Conservation (phyloP, 164 flowering plant species). For the Paratinospora sagittata region DNA sequence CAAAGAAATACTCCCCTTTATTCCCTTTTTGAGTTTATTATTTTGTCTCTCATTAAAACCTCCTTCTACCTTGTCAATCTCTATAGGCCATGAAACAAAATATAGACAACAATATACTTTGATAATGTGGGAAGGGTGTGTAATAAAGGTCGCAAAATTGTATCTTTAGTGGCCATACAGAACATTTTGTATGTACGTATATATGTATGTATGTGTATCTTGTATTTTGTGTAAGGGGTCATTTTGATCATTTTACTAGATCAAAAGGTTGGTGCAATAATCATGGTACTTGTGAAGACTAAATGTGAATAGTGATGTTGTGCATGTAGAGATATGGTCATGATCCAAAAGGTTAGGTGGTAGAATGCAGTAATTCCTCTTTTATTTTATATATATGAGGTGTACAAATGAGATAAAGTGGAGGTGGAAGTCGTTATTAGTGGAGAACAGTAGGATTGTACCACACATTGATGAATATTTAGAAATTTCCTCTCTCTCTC, state of each 20-base stretch:
- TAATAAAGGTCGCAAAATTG: too few relatives aligned
- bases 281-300: constrained; percentile 19
- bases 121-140: too few relatives aligned
- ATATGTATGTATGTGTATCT: too few relatives aligned
- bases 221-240: too few relatives aligned
- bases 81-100: not conserved
- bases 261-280: constrained; percentile 14
- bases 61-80: not conserved
- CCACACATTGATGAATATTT: constrained; percentile 8
- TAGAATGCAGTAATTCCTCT: constrained; percentile 17
- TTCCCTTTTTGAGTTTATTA: too few relatives aligned
- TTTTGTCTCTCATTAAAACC: too few relatives aligned
- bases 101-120: not conserved
- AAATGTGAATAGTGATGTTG: constrained; percentile 23
- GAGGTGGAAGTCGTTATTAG: constrained; percentile 21
- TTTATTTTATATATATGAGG: too few relatives aligned
- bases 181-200: too few relatives aligned
- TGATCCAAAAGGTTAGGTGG: constrained; percentile 21
- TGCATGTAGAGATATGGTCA: constrained; percentile 1
- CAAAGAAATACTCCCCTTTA: too few relatives aligned
- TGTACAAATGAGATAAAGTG: too few relatives aligned
- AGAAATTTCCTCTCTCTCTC: constrained; percentile 16
- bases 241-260: constrained; percentile 9
- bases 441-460: constrained; percentile 15
- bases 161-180: too few relatives aligned